Percentiles rank a stretch among this genome's conserved stretches.
Evolutionary conservation across 768 basidiomycete species (phyloP).

Genomic region (Auricularia sp.): DNA sequence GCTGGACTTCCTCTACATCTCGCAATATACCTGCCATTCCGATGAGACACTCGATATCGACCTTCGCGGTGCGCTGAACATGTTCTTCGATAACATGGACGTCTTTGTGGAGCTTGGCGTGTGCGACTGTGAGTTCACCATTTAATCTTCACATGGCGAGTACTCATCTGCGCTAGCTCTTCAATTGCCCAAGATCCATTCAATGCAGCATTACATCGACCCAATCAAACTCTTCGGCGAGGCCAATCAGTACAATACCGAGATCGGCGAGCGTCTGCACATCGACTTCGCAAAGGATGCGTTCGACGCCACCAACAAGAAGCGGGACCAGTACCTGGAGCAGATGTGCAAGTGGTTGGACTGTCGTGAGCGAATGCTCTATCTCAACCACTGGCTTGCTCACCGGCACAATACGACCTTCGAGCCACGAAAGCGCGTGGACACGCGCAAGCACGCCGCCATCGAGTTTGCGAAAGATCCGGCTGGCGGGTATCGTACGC

Average conservation of each 20-base stretch:
- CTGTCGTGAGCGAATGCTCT: not conserved
- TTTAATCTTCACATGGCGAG: no score
- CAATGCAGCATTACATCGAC: constrained; percentile 13
- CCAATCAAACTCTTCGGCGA: constrained; percentile 14
- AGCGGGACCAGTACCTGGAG: not conserved
- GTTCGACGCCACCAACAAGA: not conserved
- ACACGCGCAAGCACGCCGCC: not conserved
- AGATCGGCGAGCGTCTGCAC: not conserved
- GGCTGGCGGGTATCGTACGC: not conserved
- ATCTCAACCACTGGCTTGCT: not conserved
- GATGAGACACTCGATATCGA: constrained; percentile 5
- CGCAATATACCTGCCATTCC: constrained; percentile 13
- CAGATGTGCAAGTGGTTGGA: not conserved
- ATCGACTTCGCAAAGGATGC: not conserved
- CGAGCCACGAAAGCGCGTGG: not conserved
- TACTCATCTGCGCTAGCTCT: constrained; percentile 12
- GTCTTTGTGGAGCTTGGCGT: constrained; percentile 7
- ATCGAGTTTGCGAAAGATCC: not conserved
- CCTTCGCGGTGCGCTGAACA: constrained; percentile 1
- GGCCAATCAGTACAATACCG: not conserved
- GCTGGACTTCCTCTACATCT: constrained; percentile 20
- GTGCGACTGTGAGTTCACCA: not conserved
- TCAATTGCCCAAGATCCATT: constrained; percentile 22
- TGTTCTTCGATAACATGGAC: constrained; percentile 9
- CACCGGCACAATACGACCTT: not conserved